Percentiles rank a stretch among this genome's conserved stretches.
Evolutionary conservation across 2,329 filamentous ascomycete genomes (phyloP).

Genomic region (Emergomyces pasteurianus): DNA sequence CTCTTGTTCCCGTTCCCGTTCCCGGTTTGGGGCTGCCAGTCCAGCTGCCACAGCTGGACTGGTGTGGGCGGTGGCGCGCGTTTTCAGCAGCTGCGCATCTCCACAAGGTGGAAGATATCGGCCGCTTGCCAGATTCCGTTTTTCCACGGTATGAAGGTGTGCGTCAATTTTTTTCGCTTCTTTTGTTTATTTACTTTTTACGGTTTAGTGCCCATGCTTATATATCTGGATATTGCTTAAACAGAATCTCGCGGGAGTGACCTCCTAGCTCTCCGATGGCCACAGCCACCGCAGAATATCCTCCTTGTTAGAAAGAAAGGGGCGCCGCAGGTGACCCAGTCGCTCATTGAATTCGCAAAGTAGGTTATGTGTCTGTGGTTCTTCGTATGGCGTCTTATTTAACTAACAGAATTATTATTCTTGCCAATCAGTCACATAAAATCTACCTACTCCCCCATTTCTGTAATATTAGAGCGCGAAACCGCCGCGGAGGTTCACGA

Average conservation of each 20-base stretch:
- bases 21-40: too few species aligned
- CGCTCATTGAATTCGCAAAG: constrained; percentile 47
- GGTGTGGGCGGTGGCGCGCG: constrained; percentile 15
- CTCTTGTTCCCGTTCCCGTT: not conserved
- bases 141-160: constrained; percentile 54
- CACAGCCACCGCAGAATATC: constrained; percentile 54
- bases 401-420: not conserved
- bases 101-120: constrained; percentile 34
- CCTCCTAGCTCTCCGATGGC: constrained; percentile 55
- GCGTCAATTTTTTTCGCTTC: constrained; percentile 14
- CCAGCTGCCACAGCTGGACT: not conserved
- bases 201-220: not conserved
- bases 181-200: too few species aligned
- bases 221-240: constrained; percentile 1
- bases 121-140: constrained; percentile 38
- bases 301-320: constrained; percentile 57
- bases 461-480: constrained; percentile 69
- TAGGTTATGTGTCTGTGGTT: constrained; percentile 15
- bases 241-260: constrained; percentile 47
- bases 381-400: not conserved
- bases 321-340: constrained; percentile 42
- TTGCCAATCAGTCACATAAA: constrained; percentile 55
- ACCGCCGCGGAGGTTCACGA: constrained; percentile 62
- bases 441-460: constrained; percentile 65
- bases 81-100: constrained; percentile 32